Percentiles rank a stretch among this genome's conserved stretches.
These are phyloP conservation scores for Metschnikowia colocasiae DNA, from an alignment of 805 yeast genomes.

Conservation along the genomic window DNA sequence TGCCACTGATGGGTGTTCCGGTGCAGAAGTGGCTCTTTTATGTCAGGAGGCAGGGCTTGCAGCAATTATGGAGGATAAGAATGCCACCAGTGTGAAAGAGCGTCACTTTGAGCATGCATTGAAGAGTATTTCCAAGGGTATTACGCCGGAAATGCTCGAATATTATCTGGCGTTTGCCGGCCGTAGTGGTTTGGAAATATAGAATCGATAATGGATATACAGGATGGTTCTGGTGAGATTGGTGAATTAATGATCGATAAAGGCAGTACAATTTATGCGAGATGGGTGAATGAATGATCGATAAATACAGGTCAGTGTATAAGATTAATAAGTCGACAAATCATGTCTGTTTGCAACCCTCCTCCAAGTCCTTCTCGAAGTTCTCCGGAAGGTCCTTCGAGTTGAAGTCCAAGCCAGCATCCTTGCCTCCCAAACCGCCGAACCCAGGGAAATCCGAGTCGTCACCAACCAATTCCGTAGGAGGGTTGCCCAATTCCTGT, in stretches of 20 bases:
- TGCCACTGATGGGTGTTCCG: constrained; percentile 86
- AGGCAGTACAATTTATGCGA: background rate
- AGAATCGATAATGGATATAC: background rate
- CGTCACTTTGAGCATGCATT: constrained; percentile 74
- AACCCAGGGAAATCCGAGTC: constrained; percentile 45
- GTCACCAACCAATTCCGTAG: constrained; percentile 66
- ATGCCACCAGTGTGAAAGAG: constrained; percentile 50
- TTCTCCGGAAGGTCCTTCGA: constrained; percentile 54
- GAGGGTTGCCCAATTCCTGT: constrained; percentile 78
- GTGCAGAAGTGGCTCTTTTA: constrained; percentile 88
- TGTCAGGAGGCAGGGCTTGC: constrained; percentile 95
- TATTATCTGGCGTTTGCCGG: constrained; percentile 61
- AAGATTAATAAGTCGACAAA: no score
- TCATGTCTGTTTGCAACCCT: constrained; percentile 49
- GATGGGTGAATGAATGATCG: background rate
- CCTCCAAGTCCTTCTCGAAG: constrained; percentile 50
- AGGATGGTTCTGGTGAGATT: background rate
- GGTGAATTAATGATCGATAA: background rate
- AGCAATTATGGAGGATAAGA: constrained; percentile 80
- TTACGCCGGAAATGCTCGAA: constrained; percentile 78
- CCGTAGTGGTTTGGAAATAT: constrained; percentile 32
- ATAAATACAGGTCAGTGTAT: no score
- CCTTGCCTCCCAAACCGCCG: constrained; percentile 39
- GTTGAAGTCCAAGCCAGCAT: constrained; percentile 42
- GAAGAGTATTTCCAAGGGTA: constrained; percentile 65